These are phyloP conservation scores for Monosporascus sp. DNA, from an alignment of 2,329 filamentous ascomycete species.

Conservation along the genomic window DNA sequence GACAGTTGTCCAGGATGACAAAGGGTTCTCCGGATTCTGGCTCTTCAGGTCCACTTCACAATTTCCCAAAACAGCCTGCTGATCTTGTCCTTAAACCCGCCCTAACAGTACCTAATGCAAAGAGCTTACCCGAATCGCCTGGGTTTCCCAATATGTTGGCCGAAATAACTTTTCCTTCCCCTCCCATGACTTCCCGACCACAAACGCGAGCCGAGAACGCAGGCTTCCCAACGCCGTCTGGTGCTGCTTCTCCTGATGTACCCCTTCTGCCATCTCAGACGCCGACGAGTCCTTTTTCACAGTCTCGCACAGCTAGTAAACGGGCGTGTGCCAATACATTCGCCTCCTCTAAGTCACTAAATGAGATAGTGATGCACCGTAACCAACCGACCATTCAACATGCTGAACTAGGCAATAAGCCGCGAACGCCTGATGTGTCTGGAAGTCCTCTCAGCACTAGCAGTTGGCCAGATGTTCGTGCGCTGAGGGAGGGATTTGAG, in stretches of 20 bases:
- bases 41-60: neutral
- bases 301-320: slow-evolving; percentile 18
- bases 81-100: slow-evolving; percentile 7
- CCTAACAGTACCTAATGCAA: slow-evolving; percentile 14
- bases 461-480: neutral
- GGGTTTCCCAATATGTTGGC: slow-evolving; percentile 26
- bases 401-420: neutral
- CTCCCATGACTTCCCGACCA: slow-evolving; percentile 15
- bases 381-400: slow-evolving; percentile 3
- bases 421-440: neutral
- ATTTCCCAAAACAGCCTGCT: slow-evolving; percentile 2
- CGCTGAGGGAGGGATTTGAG: neutral
- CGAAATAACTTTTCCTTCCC: slow-evolving; percentile 19
- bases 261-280: neutral
- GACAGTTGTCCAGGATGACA: neutral
- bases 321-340: slow-evolving; percentile 10
- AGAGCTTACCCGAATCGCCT: slow-evolving; percentile 19
- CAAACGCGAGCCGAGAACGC: slow-evolving; percentile 14
- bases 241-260: neutral
- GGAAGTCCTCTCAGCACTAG: neutral
- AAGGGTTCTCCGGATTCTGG: neutral
- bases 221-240: slow-evolving; percentile 3
- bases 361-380: slow-evolving; percentile 18
- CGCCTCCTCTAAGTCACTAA: slow-evolving; percentile 12
- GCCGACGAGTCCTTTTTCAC: slow-evolving; percentile 6